Conservation (phyloP, 169 alveolate species). For the Eimeria praecox region DNA sequence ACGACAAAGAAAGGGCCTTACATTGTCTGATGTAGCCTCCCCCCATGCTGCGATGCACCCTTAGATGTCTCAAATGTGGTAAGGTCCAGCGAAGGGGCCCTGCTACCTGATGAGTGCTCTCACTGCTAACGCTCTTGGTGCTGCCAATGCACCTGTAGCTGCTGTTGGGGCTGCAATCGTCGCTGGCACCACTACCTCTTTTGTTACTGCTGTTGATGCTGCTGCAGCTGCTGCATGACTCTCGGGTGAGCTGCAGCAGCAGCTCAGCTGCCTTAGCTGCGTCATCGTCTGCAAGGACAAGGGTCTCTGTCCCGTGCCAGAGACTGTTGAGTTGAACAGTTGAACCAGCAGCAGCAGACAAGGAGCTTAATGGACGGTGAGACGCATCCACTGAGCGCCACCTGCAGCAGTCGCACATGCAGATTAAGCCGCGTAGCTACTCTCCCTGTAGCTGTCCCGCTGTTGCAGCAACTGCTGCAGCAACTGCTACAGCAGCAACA, state of each 20-base stretch:
- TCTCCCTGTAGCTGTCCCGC: neutral
- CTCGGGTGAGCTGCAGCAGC: slow-evolving; percentile 9
- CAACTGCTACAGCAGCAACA: slow-evolving; percentile 14
- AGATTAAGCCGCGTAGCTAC: neutral
- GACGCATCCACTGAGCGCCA: slow-evolving; percentile 15
- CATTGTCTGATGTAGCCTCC: slow-evolving; percentile 21
- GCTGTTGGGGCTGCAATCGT: too few relatives aligned
- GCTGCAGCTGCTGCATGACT: neutral
- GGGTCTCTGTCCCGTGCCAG: neutral
- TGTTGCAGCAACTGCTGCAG: too few relatives aligned
- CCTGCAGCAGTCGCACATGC: neutral
- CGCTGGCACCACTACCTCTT: too few relatives aligned
- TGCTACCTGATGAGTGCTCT: neutral
- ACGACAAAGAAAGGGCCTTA: neutral
- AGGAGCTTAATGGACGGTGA: slow-evolving; percentile 16
- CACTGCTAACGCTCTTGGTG: neutral
- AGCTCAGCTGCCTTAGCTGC: slow-evolving; percentile 17
- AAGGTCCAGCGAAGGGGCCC: neutral
- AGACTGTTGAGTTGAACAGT: neutral
- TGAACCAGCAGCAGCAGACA: neutral
- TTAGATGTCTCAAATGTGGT: slow-evolving; percentile 11
- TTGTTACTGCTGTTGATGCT: neutral
- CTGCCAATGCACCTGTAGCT: too few relatives aligned
- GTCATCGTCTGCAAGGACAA: slow-evolving; percentile 18
- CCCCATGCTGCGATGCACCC: slow-evolving; percentile 43